Evolutionary conservation across 345 rosid genomes (phyloP), one percentile per base, ranked within the genome.

Genomic region (Eucalyptus dawsonii): DNA sequence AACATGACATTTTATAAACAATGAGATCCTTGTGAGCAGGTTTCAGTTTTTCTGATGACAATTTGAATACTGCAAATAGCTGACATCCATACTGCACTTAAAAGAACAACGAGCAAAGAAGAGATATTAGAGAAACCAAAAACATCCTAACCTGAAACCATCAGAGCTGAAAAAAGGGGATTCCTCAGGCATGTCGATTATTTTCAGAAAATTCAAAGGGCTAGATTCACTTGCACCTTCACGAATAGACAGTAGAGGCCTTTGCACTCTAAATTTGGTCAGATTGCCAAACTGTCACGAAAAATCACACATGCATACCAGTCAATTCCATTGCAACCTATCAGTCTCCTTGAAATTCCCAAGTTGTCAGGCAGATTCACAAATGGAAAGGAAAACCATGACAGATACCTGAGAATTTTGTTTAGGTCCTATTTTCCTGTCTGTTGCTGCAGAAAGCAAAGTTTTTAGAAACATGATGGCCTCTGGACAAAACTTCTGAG

Each of bases 401-500:
- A 47, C 47, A 10, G 80, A 87, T 93, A 96, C 99, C 97, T 94
- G 93, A 91, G 94, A 94, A 90, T 93, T 95, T 88, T 90, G 90
- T 80, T 92, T 89, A 49, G 94, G 88, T 56, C 90, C 89, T 86
- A 89, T 87, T 54, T 93, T 95, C 89, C 89, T 88, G 89, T 93
- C 94, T 34, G 89, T 90, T 62, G 95, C 96, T 65, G 95, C 97
- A 94, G 93, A 90, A 80, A 97, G 91, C 88, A 97, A 89, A 83
- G 95, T 92, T 86, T 92, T 92, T 83, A 96, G 93, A 92, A 96
- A 97, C 91, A 94, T 60, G 54, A 96, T 92, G 89, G 96, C 99
- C 91, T 97, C 99, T 17, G 99, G 98, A 88, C 96, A 97, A 89
- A 95, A 97, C 92, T 95, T 97, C 90, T 89, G 88, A 83, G 99